Evolutionary conservation across 2,329 filamentous ascomycete genomes (phyloP).

Genomic region (Aspergillus nomiae): DNA sequence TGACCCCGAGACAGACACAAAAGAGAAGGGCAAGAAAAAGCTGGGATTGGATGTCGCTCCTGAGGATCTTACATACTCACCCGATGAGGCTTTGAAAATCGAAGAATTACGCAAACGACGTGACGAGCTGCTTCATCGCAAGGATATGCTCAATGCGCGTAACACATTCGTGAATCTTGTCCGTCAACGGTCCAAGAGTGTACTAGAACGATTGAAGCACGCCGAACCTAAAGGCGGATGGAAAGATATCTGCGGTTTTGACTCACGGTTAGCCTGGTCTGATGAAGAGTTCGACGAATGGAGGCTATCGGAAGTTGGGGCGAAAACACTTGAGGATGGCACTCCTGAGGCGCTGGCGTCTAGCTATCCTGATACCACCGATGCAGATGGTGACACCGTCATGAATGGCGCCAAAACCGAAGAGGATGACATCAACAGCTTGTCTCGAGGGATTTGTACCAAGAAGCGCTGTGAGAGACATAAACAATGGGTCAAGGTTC

Average conservation of each 20-base stretch:
- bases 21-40: conserved; percentile 24
- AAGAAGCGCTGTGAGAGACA: conserved; percentile 53
- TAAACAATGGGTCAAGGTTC: conserved; percentile 50
- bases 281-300: conserved; percentile 53
- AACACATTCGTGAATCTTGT: conserved; percentile 46
- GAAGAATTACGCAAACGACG: conserved; percentile 38
- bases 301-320: conserved; percentile 42
- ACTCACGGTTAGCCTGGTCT: conserved; percentile 49
- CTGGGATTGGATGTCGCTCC: conserved; percentile 32
- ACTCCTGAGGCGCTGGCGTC: conserved; percentile 35
- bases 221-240: conserved; percentile 47
- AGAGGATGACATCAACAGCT: conserved; percentile 32
- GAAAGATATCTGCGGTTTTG: conserved; percentile 54
- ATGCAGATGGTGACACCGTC: conserved; percentile 37
- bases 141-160: conserved; percentile 45
- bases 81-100: conserved; percentile 42
- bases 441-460: conserved; percentile 47
- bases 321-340: conserved; percentile 42
- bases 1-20: conserved; percentile 20
- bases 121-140: conserved; percentile 37
- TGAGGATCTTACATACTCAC: conserved; percentile 36
- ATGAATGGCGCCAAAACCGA: conserved; percentile 35
- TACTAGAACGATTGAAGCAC: conserved; percentile 48
- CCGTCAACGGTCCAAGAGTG: conserved; percentile 42
- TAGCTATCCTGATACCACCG: conserved; percentile 25